These are phyloP conservation scores for Phialophora verrucosa DNA, from an alignment of 2,329 filamentous ascomycete genomes.

Conservation along the genomic window DNA sequence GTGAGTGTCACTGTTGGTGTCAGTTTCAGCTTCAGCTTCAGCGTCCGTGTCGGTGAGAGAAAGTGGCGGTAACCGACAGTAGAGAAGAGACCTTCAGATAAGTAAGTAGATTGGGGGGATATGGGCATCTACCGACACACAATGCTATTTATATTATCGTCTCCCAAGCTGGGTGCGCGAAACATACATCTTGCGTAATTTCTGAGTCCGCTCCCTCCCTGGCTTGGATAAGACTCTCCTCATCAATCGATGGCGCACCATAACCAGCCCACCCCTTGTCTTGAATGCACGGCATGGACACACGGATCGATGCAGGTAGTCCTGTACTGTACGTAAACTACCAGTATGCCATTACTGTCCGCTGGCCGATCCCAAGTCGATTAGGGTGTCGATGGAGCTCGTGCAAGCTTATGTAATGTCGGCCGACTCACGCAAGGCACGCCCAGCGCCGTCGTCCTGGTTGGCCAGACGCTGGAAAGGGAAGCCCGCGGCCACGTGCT, in stretches of 20 bases:
- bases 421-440: slow-evolving; percentile 1
- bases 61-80: neutral
- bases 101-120: neutral
- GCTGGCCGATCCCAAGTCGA: neutral
- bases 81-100: neutral
- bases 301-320: neutral
- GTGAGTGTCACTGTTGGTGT: neutral
- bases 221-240: neutral
- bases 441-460: neutral
- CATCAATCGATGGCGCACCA: neutral
- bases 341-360: neutral
- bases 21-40: no score
- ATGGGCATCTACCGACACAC: neutral
- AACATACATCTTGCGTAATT: no score
- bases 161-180: no score
- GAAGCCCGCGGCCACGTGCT: slow-evolving; percentile 12
- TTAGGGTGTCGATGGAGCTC: neutral
- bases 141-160: neutral
- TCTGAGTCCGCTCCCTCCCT: no score
- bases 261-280: neutral
- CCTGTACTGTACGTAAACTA: neutral
- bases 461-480: slow-evolving; percentile 14
- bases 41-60: neutral
- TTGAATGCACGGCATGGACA: neutral
- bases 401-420: slow-evolving; percentile 17